A percentile compares a stretch with the other conserved stretches of the same genome.
phyloP scores from a whole-genome alignment of 331 rosid genomes.

The Spiraea crenata region DNA sequence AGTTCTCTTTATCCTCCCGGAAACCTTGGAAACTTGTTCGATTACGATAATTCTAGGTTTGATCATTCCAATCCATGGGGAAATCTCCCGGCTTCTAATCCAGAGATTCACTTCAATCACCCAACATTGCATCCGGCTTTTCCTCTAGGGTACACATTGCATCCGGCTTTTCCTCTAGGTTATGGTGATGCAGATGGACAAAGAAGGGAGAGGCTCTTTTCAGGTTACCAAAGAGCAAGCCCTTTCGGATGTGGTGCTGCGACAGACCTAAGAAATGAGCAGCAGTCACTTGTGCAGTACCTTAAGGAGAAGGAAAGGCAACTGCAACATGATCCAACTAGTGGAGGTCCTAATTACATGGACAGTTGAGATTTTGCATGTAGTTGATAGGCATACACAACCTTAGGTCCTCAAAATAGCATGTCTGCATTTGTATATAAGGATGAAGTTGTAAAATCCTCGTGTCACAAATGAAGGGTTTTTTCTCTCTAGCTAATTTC shows the following conservation, averaged over 20 bases:
- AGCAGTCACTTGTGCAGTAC: slow-evolving; percentile 61
- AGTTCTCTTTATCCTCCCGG: slow-evolving; percentile 34
- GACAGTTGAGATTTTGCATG: slow-evolving; percentile 41
- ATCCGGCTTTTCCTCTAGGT: slow-evolving; percentile 44
- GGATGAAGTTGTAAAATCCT: neutral
- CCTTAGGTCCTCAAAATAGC: neutral
- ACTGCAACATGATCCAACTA: slow-evolving; percentile 59
- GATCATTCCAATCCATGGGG: slow-evolving; percentile 49
- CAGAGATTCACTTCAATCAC: slow-evolving; percentile 38
- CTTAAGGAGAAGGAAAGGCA: slow-evolving; percentile 76
- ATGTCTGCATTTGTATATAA: slow-evolving; percentile 6
- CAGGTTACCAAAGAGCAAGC: slow-evolving; percentile 57
- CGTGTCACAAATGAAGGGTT: neutral
- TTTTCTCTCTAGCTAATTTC: no score
- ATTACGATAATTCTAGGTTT: slow-evolving; percentile 39
- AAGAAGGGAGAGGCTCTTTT: slow-evolving; percentile 33
- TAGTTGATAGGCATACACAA: neutral
- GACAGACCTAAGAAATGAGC: slow-evolving; percentile 61
- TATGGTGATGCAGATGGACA: slow-evolving; percentile 41
- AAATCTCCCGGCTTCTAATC: slow-evolving; percentile 40
- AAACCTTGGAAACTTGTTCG: slow-evolving; percentile 35
- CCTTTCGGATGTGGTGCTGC: slow-evolving; percentile 58
- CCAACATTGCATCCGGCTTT: slow-evolving; percentile 51
- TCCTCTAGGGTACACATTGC: slow-evolving; percentile 43
- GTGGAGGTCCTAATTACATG: slow-evolving; percentile 57